These are phyloP conservation scores for Triticum timopheevii DNA, from an alignment of 176 grass and related monocot genomes.

Conservation along the genomic window DNA sequence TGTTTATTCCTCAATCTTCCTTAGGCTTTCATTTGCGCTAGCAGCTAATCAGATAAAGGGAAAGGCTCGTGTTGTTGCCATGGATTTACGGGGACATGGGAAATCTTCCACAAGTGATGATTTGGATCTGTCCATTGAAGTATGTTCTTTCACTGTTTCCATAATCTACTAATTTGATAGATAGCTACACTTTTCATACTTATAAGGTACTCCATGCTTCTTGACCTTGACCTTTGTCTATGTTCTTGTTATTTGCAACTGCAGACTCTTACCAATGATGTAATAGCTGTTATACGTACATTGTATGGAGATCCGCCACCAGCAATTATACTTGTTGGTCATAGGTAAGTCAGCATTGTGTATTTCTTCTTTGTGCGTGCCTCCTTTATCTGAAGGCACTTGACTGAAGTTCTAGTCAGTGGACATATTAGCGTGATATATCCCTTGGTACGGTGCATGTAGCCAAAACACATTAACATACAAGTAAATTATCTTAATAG, in stretches of 20 bases:
- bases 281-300: slow-evolving; percentile 60
- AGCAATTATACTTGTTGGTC: slow-evolving; percentile 95
- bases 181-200: neutral
- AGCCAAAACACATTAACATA: neutral
- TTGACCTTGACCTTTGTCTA: neutral
- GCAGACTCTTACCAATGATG: slow-evolving; percentile 92
- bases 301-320: slow-evolving; percentile 78
- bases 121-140: slow-evolving; percentile 87
- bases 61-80: slow-evolving; percentile 68
- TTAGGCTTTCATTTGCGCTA: slow-evolving; percentile 95
- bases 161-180: neutral
- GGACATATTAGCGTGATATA: neutral
- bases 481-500: neutral
- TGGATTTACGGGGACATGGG: slow-evolving; percentile 93
- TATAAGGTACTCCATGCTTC: neutral
- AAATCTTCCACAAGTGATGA: slow-evolving; percentile 79
- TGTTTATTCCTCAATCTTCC: slow-evolving; percentile 24
- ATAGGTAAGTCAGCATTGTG: slow-evolving; percentile 60
- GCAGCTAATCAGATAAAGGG: slow-evolving; percentile 79
- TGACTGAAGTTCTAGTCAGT: slow-evolving; percentile 11
- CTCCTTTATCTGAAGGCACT: slow-evolving; percentile 6
- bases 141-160: slow-evolving; percentile 38
- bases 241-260: slow-evolving; percentile 18
- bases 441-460: neutral
- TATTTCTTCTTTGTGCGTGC: neutral